Evolutionary conservation across 768 basidiomycete species (phyloP), one percentile per base, ranked within the genome.

Genomic region (Hortiboletus campestris): DNA sequence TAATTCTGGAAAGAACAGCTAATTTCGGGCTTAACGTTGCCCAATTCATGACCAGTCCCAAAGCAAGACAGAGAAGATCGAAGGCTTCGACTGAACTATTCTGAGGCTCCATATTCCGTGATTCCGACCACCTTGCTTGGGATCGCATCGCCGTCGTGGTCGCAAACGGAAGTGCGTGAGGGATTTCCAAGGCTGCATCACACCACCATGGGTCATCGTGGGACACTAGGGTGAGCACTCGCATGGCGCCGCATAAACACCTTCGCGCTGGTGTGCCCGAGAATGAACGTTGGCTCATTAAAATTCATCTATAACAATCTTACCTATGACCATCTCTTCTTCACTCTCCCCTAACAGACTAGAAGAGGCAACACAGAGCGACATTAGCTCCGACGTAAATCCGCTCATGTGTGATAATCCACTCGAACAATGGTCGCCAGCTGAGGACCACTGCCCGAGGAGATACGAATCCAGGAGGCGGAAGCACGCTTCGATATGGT

Each of bases 31-130:
- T 73, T 6, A 74, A 74, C 63, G 91, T 87, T 0, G 89, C 82
- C 41, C 92, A 73, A 67, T 91, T 92, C 49, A 89, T 89, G 39
- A 92, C 72, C 11, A 92, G 72, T 1, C 85, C 91, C 6, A 93
- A 78, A 7, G 84, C 80, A 28, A 93, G 83, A 67, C 89, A 92
- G 6, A 91, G 73, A 34, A 80, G 76, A 65, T 93, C 91, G n/a
- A 89, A 74, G 4, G 78, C 72, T 38, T 80, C 75, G 6, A 77
- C 72, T 0, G 70, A 63, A 51, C 46, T 34, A 19, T 42, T 17
- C 16, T 22, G 55, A 46, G 58, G 35, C n/a, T 55, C 66, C 1
- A 2, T 32, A 12, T 22, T 48, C 3, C 36, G 46, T 4, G 49
- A 55, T 36, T 56, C 49, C 10, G 46, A 61, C 68, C 68, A 71